Conservation (phyloP, 257 asterid genomes). For the Linderniella brevidens region DNA sequence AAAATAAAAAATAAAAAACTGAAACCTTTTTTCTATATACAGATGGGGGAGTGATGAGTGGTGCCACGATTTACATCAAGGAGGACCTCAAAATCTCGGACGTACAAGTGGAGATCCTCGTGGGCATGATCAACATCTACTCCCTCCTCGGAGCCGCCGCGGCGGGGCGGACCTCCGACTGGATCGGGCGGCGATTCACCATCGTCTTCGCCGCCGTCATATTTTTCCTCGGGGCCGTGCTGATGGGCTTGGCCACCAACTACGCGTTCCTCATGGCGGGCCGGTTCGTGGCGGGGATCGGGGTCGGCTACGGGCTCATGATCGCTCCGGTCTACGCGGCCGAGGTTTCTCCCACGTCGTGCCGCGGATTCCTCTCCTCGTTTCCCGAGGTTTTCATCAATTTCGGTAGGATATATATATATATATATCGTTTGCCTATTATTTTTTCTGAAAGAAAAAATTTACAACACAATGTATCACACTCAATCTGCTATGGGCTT, state of each 20-base stretch:
- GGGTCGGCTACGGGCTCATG: conserved; percentile 27
- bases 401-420: conserved; percentile 17
- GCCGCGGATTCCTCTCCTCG: conserved; percentile 28
- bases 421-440: no score
- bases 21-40: no score
- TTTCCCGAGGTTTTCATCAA: conserved; percentile 29
- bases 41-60: no score
- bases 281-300: conserved; percentile 24
- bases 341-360: conserved; percentile 24
- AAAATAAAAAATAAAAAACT: no score
- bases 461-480: no score
- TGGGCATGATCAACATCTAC: conserved; percentile 21
- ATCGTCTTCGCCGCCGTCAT: conserved; percentile 16
- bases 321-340: conserved; percentile 31
- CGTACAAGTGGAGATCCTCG: conserved; percentile 18
- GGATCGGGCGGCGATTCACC: conserved; percentile 31
- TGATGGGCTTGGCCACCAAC: conserved; percentile 27
- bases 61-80: conserved; percentile 21
- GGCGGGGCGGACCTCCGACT: conserved; percentile 28
- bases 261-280: conserved; percentile 26
- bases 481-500: no score
- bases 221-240: conserved; percentile 22
- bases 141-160: conserved; percentile 24
- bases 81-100: conserved; percentile 18
- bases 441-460: no score